Evolutionary conservation across 2,329 filamentous ascomycete genomes (phyloP), one percentile per base, ranked within the genome.

Genomic region (Colletotrichum paranaense): DNA sequence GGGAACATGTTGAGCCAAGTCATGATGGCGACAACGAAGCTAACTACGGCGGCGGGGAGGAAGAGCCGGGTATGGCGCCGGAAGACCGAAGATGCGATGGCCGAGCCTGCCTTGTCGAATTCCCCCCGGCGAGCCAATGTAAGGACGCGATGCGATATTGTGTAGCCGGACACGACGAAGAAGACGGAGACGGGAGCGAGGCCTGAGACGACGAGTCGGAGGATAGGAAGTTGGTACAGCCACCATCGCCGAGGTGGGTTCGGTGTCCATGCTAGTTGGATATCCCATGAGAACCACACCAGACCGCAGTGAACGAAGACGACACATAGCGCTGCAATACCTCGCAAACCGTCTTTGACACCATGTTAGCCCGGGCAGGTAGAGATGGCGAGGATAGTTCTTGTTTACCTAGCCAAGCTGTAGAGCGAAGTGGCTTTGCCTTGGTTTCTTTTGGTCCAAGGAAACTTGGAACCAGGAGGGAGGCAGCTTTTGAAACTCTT

Each of bases 161-260:
- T 81, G 72, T 81, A 83, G 19, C 82, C 81, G 5, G 81, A 82
- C 57, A 83, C 79, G 42, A 83, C 80, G 69, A 82, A 81, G 75
- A 84, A 82, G 19, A 82, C 75, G 35, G 79, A 75, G 22, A 82
- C 81, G 75, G 80, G 80, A 8, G 78, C 76, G 46, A 77, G 72
- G 1, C 77, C 80, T 2, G 76, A 75, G 67, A 78, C 78, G 49
- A 80, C 68, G 38, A 82, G 71, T 1, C 79, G 78, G 22, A 83
- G 67, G 11, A 81, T 78, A 2, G 63, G 63, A 6, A 66, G 35
- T 22, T 81, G 80, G 22, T 58, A 66, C 9, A 66, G 53, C 63
- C 63, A 66, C 63, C 63, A 66, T 57, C 63, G 24, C 32, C 63
- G 53, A 24, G 63, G 19, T 11, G 63, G 53, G 35, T 66, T 42